phyloP scores from a whole-genome alignment of 441 rosid genomes.

The Populus hybrid region DNA sequence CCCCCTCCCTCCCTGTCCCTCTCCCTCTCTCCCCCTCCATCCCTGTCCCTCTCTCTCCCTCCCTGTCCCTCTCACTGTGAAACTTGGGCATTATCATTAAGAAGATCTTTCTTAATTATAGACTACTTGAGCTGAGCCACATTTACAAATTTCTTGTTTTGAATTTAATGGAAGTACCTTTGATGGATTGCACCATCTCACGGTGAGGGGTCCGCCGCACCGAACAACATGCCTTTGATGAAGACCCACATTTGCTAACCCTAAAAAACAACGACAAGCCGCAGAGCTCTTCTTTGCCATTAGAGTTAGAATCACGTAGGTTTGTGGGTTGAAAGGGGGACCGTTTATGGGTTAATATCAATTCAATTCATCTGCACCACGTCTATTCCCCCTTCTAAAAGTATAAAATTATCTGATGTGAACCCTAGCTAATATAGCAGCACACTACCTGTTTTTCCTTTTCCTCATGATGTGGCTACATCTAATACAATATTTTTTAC shows the following conservation, averaged over 20 bases:
- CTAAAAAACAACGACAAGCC: slow-evolving; percentile 20
- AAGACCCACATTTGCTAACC: slow-evolving; percentile 20
- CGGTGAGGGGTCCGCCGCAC: slow-evolving; percentile 15
- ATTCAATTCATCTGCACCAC: slow-evolving; percentile 33
- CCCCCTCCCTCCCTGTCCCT: slow-evolving; percentile 15
- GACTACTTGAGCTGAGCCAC: slow-evolving; percentile 3
- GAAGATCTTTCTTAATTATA: slow-evolving; percentile 3
- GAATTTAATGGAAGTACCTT: slow-evolving; percentile 33
- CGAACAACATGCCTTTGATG: slow-evolving; percentile 20
- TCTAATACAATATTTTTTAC: slow-evolving; percentile 1
- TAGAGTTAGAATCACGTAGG: slow-evolving; percentile 37
- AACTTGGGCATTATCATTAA: slow-evolving; percentile 25
- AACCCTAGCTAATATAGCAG: slow-evolving; percentile 3
- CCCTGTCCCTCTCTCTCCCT: not conserved
- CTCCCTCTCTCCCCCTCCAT: not conserved
- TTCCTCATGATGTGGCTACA: slow-evolving; percentile 18
- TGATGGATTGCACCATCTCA: slow-evolving; percentile 29
- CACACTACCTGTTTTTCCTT: slow-evolving; percentile 14
- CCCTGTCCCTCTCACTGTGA: not conserved
- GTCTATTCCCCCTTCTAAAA: slow-evolving; percentile 19
- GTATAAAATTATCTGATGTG: slow-evolving; percentile 23
- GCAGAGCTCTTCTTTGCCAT: slow-evolving; percentile 39
- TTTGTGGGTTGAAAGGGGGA: slow-evolving; percentile 36
- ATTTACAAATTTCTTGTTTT: slow-evolving; percentile 7
- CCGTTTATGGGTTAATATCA: slow-evolving; percentile 15